Evolutionary conservation across 2,329 filamentous ascomycete species (phyloP), one percentile per base, ranked within the genome.

Genomic region (Venturia effusa): DNA sequence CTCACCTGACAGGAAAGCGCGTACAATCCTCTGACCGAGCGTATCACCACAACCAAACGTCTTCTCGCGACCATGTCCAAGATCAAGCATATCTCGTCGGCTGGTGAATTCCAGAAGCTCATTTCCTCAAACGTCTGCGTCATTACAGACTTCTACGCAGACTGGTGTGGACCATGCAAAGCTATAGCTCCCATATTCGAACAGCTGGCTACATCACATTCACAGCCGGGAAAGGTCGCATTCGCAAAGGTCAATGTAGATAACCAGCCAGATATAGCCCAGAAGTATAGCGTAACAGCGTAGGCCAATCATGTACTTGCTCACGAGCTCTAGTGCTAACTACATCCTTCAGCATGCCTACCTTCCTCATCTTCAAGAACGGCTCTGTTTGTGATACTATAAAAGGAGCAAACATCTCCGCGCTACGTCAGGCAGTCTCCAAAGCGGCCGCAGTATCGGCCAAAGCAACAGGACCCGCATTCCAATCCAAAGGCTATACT

Each of bases 91-190:
- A 57, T 64, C 15, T 59, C 54, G 10, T 64, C 62, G 13, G 61
- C 62, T 24, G 34, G 54, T 17, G 41, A 64, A 54, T n/a, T 72
- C 69, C 70, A 66, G 64, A 48, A 54, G 55, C 70, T 75, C 34
- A 68, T 75, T 61, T 70, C 69, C 43, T 68, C 71, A 3, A 71
- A 71, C 62, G 73, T 72, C 32, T 74, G 73, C 67, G 76, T 78
- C 63, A 74, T 82, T 64, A 75, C 80, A 69, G 80, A 82, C 71
- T 81, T 80, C 76, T 80, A 79, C 70, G 80, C 80, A 17, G 78
- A 79, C 67, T 84, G 82, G 81, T 83, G 82, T 70, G 81, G 81
- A 1, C 82, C 82, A 34, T 84, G 82, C 76, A 81, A 81, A 69
- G 75, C 78, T 40, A 81, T 84, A 63, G 77, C 77, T 3, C 81